phyloP scores from a whole-genome alignment of 1,284 basidiomycete species.

The Microbotryum violaceum region DNA sequence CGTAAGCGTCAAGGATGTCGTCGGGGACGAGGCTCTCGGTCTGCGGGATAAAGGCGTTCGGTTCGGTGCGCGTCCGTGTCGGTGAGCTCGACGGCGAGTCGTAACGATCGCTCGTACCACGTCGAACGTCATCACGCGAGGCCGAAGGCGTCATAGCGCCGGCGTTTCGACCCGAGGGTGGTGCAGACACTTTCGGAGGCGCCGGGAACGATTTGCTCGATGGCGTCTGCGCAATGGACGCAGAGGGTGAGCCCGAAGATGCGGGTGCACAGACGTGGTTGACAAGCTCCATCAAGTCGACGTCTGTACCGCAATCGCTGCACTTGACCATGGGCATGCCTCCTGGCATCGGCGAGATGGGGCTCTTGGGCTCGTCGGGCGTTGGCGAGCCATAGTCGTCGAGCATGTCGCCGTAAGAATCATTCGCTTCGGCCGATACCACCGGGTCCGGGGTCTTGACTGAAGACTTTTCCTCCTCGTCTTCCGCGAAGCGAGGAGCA shows the following conservation, averaged over 20 bases:
- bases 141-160: neutral
- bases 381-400: slow-evolving; percentile 4
- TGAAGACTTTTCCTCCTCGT: neutral
- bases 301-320: slow-evolving; percentile 27
- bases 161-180: neutral
- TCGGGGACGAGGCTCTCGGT: slow-evolving; percentile 19
- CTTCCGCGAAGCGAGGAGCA: slow-evolving; percentile 5
- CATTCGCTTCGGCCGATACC: neutral
- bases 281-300: slow-evolving; percentile 29
- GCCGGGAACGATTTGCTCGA: neutral
- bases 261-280: slow-evolving; percentile 17
- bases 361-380: neutral
- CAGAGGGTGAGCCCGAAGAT: neutral
- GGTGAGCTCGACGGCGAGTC: neutral
- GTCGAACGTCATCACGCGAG: too few relatives aligned
- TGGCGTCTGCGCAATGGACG: neutral
- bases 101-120: neutral
- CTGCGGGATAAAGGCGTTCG: slow-evolving; percentile 18
- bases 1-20: slow-evolving; percentile 16
- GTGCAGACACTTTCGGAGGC: neutral
- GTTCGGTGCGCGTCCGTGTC: neutral
- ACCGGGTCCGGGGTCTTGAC: too few relatives aligned
- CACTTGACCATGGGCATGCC: slow-evolving; percentile 33
- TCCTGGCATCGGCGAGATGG: neutral
- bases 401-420: neutral